Evolutionary conservation across 2,329 filamentous ascomycete species (phyloP), one percentile per base, ranked within the genome.

Genomic region (Trichoderma sp.): DNA sequence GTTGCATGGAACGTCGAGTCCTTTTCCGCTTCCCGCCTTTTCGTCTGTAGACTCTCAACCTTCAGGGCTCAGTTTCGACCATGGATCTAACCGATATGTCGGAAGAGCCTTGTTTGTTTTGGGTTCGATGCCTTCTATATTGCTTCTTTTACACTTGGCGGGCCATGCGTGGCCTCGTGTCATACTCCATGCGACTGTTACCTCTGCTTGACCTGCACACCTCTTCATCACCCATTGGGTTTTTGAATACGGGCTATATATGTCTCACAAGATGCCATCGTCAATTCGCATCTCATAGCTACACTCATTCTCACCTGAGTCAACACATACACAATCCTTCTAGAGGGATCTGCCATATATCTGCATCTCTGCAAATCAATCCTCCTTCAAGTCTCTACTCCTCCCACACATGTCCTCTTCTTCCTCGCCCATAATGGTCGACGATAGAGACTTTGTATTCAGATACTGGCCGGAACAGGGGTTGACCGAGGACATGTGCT

Each of bases 61-160:
- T 39, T 14, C 12, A 14, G 34, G 34, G 2, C 43, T 21, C 52
- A 43, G 44, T 50, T 63, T 48, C n/a, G 15, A 51, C 41, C 26
- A 55, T 55, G 59, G 59, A 63, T 45, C 59, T 48, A 26, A 39
- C 14, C 41, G 59, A 48, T 55, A 47, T 52, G 59, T 55, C 50
- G 56, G 45, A 5, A 15, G 17, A 34, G 17, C 15, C 26, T 34
- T 24, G 34, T 39, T 39, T 39, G 34, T 39, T 14, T 39, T 14
- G 34, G 10, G 9, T 34, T 12, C 9, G 30, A 10, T 12, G 17
- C 21, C 15, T 10, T 61, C 24, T 7, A 44, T 30, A 24, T 41
- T 61, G 21, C 21, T 17, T 61, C 28, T 9, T 21, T 15, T 21
- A 14, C 21, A 28, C 15, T 5, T 54, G 21, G 39, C 14, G 30